Evolutionary conservation across 495 filamentous ascomycete species (phyloP).

Genomic region (Penicillium atrosanguineum): DNA sequence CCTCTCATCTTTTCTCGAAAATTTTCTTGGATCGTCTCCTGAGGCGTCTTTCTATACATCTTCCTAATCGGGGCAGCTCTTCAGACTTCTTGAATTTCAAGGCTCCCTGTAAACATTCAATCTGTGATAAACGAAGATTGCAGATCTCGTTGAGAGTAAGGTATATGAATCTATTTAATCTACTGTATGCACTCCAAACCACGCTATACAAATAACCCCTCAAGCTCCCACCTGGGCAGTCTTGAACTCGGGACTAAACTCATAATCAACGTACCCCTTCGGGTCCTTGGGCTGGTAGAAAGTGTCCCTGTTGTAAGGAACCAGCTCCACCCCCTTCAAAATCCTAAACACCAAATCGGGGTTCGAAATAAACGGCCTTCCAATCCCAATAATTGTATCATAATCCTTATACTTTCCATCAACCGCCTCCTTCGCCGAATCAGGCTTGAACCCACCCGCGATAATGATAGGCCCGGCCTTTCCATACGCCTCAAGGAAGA

Average conservation of each 20-base stretch:
- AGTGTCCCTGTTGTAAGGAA: slow-evolving; percentile 51
- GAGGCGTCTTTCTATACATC: too few relatives aligned
- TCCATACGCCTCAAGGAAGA: slow-evolving; percentile 39
- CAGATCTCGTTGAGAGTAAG: not conserved
- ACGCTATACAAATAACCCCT: slow-evolving; percentile 16
- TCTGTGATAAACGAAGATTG: not conserved
- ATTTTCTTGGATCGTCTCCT: too few relatives aligned
- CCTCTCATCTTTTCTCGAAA: too few relatives aligned
- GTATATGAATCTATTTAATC: slow-evolving; percentile 8
- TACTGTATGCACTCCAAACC: not conserved
- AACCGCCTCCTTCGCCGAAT: slow-evolving; percentile 47
- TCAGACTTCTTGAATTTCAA: too few relatives aligned
- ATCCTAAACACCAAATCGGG: slow-evolving; percentile 69
- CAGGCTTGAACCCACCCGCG: slow-evolving; percentile 56
- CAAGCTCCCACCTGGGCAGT: slow-evolving; percentile 22
- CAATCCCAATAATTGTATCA: slow-evolving; percentile 57
- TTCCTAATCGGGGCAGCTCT: too few relatives aligned
- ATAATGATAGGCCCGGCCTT: slow-evolving; percentile 54
- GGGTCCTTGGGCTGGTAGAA: slow-evolving; percentile 56
- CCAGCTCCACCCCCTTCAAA: slow-evolving; percentile 53
- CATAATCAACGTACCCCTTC: slow-evolving; percentile 64
- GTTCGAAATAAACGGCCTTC: slow-evolving; percentile 64
- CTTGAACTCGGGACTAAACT: slow-evolving; percentile 39
- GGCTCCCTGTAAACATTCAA: too few relatives aligned
- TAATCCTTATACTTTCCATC: slow-evolving; percentile 53